Evolutionary conservation across 257 asterid genomes (phyloP).

Genomic region (Solanum chaucha): DNA sequence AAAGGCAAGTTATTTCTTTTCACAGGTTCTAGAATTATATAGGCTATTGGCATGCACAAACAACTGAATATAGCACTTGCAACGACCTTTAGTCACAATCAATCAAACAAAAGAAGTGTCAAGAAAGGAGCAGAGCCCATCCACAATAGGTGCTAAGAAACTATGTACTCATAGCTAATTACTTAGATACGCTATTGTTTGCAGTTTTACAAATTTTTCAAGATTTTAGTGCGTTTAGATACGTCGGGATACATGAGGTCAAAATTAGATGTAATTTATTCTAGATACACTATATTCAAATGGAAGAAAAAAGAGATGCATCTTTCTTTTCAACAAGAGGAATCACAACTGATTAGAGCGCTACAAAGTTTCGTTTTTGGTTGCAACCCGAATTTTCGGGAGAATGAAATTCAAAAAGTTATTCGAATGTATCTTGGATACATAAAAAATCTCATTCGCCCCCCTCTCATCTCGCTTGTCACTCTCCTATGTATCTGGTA

Average conservation of each 20-base stretch:
- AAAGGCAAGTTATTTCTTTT: not conserved
- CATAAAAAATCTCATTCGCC: not conserved
- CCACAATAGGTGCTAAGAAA: conserved; percentile 48
- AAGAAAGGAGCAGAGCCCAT: conserved; percentile 69
- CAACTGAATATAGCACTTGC: conserved; percentile 36
- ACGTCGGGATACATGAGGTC: not conserved
- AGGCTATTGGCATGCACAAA: not conserved
- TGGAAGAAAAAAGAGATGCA: not conserved
- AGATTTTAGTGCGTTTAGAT: not conserved
- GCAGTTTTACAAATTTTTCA: not conserved
- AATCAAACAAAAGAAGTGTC: conserved; percentile 51
- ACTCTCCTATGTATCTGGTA: not conserved
- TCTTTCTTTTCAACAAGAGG: too few species aligned
- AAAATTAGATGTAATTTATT: too few species aligned
- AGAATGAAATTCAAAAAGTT: not conserved
- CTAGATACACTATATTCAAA: not conserved
- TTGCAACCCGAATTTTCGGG: not conserved
- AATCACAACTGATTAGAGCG: too few species aligned
- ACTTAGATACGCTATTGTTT: too few species aligned
- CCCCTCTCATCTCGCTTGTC: not conserved
- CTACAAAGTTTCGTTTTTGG: not conserved
- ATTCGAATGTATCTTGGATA: not conserved
- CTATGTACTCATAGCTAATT: too few species aligned
- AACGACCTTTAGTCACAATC: conserved; percentile 37
- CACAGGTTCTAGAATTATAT: not conserved